phyloP scores from a whole-genome alignment of 768 basidiomycete genomes.

The Boletus vermiculosoides region DNA sequence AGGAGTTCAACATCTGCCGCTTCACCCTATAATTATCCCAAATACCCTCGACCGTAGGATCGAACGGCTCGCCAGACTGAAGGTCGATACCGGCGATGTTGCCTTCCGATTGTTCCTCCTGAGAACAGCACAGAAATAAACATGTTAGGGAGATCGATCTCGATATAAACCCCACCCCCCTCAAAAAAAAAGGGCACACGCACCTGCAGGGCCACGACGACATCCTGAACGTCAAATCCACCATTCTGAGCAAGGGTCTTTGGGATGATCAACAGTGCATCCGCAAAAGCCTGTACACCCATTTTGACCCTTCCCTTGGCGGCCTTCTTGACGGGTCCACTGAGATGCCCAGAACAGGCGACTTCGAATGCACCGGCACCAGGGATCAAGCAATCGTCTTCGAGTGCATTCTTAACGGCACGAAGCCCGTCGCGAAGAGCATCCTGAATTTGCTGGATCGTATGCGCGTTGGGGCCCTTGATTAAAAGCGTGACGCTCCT shows the following conservation, averaged over 20 bases:
- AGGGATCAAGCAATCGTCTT: conserved; percentile 84
- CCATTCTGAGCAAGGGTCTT: conserved; percentile 96
- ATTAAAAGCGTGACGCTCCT: conserved; percentile 95
- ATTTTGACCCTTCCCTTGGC: conserved; percentile 96
- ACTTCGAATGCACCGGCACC: conserved; percentile 99
- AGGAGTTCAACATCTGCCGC: conserved; percentile 97
- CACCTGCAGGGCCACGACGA: conserved; percentile 88
- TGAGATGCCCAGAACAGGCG: conserved; percentile 82
- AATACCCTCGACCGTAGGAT: conserved; percentile 92
- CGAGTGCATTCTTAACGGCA: conserved; percentile 94
- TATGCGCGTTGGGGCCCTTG: conserved; percentile 97
- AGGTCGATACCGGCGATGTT: conserved; percentile 90
- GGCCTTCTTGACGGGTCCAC: conserved; percentile 71
- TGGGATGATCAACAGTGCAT: conserved; percentile 90
- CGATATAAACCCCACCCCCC: not conserved
- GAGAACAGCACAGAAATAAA: conserved; percentile 2
- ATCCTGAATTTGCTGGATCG: conserved; percentile 94
- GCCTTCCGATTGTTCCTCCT: conserved; percentile 96
- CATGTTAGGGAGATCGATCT: conserved; percentile 13
- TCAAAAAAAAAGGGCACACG: conserved; percentile 17
- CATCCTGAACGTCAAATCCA: conserved; percentile 96
- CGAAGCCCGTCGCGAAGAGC: conserved; percentile 97
- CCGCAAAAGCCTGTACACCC: conserved; percentile 96
- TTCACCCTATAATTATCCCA: conserved; percentile 99
- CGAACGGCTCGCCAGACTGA: conserved; percentile 91